A percentile compares a stretch with the other conserved stretches of the same genome.
phyloP scores from a whole-genome alignment of 2,329 filamentous ascomycete species.

The Cordyceps sp. region DNA sequence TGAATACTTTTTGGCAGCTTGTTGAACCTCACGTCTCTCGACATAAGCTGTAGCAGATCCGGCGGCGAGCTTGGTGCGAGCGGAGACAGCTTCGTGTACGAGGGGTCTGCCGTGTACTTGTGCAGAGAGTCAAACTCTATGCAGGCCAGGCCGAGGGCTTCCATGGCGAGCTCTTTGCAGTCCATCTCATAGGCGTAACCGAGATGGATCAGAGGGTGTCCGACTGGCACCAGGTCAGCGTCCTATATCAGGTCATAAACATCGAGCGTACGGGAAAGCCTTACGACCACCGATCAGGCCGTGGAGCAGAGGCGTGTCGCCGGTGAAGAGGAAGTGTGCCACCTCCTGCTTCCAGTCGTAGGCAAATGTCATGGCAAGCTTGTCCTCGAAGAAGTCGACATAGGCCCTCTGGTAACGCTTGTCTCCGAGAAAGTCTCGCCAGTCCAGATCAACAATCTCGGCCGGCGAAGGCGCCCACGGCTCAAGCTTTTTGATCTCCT shows the following conservation, averaged over 20 bases:
- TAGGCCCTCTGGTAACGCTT: conserved; percentile 74
- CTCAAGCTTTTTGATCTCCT: conserved; percentile 53
- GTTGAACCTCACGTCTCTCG: conserved; percentile 53
- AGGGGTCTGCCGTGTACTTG: conserved; percentile 54
- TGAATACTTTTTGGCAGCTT: conserved; percentile 42
- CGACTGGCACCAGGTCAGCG: conserved; percentile 36
- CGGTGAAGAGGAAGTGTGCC: conserved; percentile 57
- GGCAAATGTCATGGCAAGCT: conserved; percentile 51
- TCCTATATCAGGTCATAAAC: background rate
- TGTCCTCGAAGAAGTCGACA: conserved; percentile 91
- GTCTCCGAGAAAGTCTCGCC: conserved; percentile 71
- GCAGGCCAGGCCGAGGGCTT: conserved; percentile 58
- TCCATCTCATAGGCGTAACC: conserved; percentile 87
- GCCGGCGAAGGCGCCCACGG: conserved; percentile 71
- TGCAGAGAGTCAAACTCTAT: conserved; percentile 42
- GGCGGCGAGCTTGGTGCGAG: conserved; percentile 45
- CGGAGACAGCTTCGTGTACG: conserved; percentile 49
- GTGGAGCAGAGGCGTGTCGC: conserved; percentile 64
- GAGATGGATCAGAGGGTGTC: conserved; percentile 83
- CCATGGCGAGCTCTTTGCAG: conserved; percentile 73
- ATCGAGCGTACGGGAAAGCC: conserved; percentile 11
- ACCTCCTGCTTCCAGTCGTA: conserved; percentile 79
- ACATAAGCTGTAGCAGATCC: conserved; percentile 55
- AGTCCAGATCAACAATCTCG: conserved; percentile 71
- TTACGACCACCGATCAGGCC: conserved; percentile 62